Base-by-base conservation (phyloP, 2,329 filamentous ascomycete genomes). In the Aspergillus sp. region DNA sequence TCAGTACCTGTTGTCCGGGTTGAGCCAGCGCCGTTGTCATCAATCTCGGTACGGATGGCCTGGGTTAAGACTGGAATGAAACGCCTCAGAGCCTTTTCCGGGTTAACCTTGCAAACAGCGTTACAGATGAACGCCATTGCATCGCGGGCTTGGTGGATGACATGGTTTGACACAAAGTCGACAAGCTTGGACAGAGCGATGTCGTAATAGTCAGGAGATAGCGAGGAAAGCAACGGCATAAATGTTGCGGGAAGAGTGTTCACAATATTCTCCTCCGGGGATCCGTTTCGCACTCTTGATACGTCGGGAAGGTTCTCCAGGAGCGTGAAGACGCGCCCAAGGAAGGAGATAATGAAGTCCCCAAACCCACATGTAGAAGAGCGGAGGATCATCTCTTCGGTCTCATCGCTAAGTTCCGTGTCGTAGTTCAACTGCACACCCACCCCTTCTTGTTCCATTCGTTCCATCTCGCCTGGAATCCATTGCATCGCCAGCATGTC, bases 121-220 rank as follows among this genome's bases (percentile, higher is more conserved):
- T 97, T 98, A 76, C 93, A 90, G 54, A 98, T 98, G 83, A 96
- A 99, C 1, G 96, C 95, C 90, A 99, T 97, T 7, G 95, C 93
- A 80, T 99, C 95, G 64, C 93, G 84, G 53, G 95, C 93, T 76
- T 98, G 95, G 68, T 99, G 93, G 17, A 99, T 93, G 49, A 99
- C 95, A 77, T 98, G 95, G 62, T 90, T 90, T 1, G 90, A 88
- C 25, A 97, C 90, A 72, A 99, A 99, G 33, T 90, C 86, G 2
- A 92, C 90, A 66, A 99, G 87, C 79, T 98, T 98, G 59, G 96
- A 90, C 51, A 99, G 78, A 0, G 91, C 91, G 71, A 95, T 85
- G 68, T 98, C 95, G 68, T 96, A 99, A 11, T 98, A 84, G 69
- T 97, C 92, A 0, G 93, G 91, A 0, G 95, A 98, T 23, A 99